Base-by-base conservation (phyloP, 306 rosid species). In the Astragalus membranaceus region DNA sequence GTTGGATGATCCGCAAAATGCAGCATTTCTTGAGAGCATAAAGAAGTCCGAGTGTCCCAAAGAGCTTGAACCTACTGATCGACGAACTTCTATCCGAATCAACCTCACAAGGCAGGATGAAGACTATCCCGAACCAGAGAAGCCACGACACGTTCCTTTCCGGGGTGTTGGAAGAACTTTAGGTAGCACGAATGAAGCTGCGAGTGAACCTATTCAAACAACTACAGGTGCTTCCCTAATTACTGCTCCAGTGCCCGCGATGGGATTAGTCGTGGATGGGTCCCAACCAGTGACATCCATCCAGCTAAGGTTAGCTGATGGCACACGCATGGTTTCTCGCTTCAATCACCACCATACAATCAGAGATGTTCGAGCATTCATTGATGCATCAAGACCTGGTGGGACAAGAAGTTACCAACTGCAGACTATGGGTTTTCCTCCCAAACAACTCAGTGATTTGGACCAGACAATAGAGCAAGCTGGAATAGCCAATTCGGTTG, bases 371-470 rank as follows among this genome's bases (percentile, higher is more conserved):
- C 90, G 86, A 37, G 88, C 80, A 33, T 91, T 94, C 72, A 91
- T 94, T 30, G 95, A 91, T 80, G 95, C 97, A 42, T 94, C 95
- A 7, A 90, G 99, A 80, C 92, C 96, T 1, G 82, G 85, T 26
- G 97, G 96, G 14, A 78, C 37, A 7, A 82, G 84, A 79, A 88
- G 69, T 74, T 94, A 94, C 81, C 95, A 81, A 43, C 85, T 94
- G 61, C 99, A 87, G 86, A 81, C 85, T 39, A 89, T 94, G 96
- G 96, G 96, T n/a, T 94, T 94, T 67, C 99, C 99, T 81, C 99
- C 99, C 60, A 91, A 88, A 75, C 89, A 84, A 78, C 92, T 94
- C n/a, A 26, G 82, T 30, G 96, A 88, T 67, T 74, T 82, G 81
- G 96, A 91, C 77, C 97, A 87, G 85, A 86, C 96, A 6, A 94